Conservation (phyloP, 208 protist species). For the Wallacemonas collosoma region DNA sequence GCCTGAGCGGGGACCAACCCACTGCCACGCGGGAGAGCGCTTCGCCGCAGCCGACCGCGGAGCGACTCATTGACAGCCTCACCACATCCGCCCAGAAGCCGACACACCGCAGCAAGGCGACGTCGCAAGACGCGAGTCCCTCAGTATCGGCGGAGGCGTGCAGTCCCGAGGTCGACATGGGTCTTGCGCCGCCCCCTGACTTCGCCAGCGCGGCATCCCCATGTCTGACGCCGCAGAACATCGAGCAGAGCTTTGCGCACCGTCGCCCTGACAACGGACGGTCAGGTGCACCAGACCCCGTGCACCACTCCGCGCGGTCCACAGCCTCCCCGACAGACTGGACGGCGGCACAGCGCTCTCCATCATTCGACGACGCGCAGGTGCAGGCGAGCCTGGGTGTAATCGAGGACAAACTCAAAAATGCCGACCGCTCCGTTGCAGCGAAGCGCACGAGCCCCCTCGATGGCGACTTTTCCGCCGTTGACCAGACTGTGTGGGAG, state of each 20-base stretch:
- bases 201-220: slow-evolving; percentile 21
- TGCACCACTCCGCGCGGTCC: not conserved
- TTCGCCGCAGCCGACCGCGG: slow-evolving; percentile 34
- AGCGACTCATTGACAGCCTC: slow-evolving; percentile 32
- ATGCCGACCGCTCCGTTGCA: slow-evolving; percentile 14
- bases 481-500: not conserved
- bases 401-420: not conserved
- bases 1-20: too few relatives aligned
- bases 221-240: slow-evolving; percentile 38
- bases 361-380: slow-evolving; percentile 12
- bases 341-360: slow-evolving; percentile 1
- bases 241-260: slow-evolving; percentile 39
- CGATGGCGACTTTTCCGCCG: not conserved
- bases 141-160: not conserved
- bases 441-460: not conserved
- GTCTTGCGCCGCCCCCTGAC: slow-evolving; percentile 6
- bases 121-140: slow-evolving; percentile 1
- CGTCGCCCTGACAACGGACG: slow-evolving; percentile 10
- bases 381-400: slow-evolving; percentile 16
- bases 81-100: slow-evolving; percentile 28
- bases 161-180: not conserved
- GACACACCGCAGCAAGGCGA: slow-evolving; percentile 20
- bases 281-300: slow-evolving; percentile 6
- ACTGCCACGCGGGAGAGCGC: slow-evolving; percentile 12
- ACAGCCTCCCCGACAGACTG: not conserved